These are phyloP conservation scores for Termitomyces titanicus DNA, from an alignment of 768 basidiomycete genomes.

Conservation along the genomic window DNA sequence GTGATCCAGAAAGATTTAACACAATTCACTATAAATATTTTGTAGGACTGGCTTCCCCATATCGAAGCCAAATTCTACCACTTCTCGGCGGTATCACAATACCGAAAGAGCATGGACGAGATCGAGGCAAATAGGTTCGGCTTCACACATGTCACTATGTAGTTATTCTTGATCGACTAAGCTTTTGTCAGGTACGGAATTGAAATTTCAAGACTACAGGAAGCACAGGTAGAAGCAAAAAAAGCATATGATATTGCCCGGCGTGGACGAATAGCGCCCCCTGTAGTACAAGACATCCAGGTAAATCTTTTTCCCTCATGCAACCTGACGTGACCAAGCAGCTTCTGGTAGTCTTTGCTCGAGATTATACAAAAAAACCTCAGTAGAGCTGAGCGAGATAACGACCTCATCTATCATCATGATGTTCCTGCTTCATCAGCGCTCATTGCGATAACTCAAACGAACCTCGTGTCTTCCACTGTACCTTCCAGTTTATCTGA, in stretches of 20 bases:
- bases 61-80: constrained; percentile 80
- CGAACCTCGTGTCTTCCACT: constrained; percentile 60
- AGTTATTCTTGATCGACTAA: neutral
- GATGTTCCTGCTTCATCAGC: constrained; percentile 73
- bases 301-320: constrained; percentile 34
- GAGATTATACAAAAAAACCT: constrained; percentile 66
- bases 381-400: constrained; percentile 79
- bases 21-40: neutral
- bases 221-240: constrained; percentile 66
- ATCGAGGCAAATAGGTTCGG: constrained; percentile 66
- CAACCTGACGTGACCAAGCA: neutral
- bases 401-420: constrained; percentile 93
- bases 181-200: constrained; percentile 69
- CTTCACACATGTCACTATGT: neutral
- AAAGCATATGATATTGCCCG: constrained; percentile 67
- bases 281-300: constrained; percentile 77
- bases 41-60: constrained; percentile 76
- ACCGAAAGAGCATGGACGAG: constrained; percentile 86
- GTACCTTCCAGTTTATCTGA: constrained; percentile 55
- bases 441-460: constrained; percentile 60
- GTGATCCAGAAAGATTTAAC: constrained; percentile 5
- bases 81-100: constrained; percentile 87
- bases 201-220: constrained; percentile 74
- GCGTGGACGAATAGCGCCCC: constrained; percentile 53
- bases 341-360: constrained; percentile 61